Evolutionary conservation across 768 basidiomycete species (phyloP), one percentile per base, ranked within the genome.

Genomic region (Mycena albidolilacea): DNA sequence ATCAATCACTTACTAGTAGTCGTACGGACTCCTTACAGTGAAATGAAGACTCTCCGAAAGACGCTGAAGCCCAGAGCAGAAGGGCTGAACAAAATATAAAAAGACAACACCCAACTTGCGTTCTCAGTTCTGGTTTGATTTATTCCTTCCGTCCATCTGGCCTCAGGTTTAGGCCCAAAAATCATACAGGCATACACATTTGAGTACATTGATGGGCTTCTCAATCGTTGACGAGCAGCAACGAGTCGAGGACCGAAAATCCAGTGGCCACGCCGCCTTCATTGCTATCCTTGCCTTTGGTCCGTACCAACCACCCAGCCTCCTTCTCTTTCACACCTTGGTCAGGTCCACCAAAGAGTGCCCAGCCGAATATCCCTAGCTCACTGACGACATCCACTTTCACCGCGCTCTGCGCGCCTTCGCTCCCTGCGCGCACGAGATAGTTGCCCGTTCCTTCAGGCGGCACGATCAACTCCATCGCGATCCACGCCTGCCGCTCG

Each of bases 221-320:
- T 75, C 73, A 83, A 64, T 75, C 81, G 71, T 87, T 84, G 21
- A 93, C 87, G 44, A 95, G 82, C 14, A 93, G 80, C 61, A 94
- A 75, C 1, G 91, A 92, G 79, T 95, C 93, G 60, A 95, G 80
- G 7, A 94, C 93, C 2, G 91, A 92, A 78, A 92, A 93, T 14
- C 96, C 96, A 60, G 92, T 92, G 4, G 93, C 94, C 5, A 96
- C 92, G 4, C 97, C 96, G 7, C 97, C 97, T 79, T 99, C 97
- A 79, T 98, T 93, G 69, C 91, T 95, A 54, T 96, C 95, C 78
- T 90, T 92, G 6, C 93, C 95, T 78, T 98, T 98, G 7, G 97
- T 98, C 75, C 97, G 84, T 61, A 98, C 87, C 78, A 98, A 78
- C 88, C 95, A 96, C 19, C 97, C 97, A 1, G 87, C 92, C 70